Percentiles rank a stretch among this genome's conserved stretches.
Evolutionary conservation across 2,329 filamentous ascomycete species (phyloP).

Genomic region (Epichloe elymi): DNA sequence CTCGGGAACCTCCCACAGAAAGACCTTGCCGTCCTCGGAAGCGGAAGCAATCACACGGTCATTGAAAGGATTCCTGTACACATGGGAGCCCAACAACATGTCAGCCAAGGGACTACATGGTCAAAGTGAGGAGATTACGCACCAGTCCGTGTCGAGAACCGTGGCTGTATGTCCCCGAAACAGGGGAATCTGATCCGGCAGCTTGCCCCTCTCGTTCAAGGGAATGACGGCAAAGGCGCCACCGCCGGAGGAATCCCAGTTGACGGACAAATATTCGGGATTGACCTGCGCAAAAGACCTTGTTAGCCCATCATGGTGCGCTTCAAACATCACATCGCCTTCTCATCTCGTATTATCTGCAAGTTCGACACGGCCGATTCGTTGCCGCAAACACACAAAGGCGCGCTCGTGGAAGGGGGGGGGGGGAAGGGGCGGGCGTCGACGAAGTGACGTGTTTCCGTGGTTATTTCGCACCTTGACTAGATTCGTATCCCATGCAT

Average conservation of each 20-base stretch:
- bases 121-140: neutral
- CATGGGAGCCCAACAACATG: neutral
- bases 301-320: constrained; percentile 6
- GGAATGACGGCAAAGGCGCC: constrained; percentile 96
- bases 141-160: constrained; percentile 97
- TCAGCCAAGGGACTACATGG: neutral
- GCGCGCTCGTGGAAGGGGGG: too few species aligned
- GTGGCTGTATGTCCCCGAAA: constrained; percentile 94
- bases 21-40: constrained; percentile 94
- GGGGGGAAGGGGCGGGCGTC: too few species aligned
- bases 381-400: neutral
- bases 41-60: constrained; percentile 85
- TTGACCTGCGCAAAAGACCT: constrained; percentile 52
- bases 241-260: constrained; percentile 94
- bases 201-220: constrained; percentile 73
- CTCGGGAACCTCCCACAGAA: constrained; percentile 89
- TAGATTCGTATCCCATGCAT: constrained; percentile 98
- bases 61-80: constrained; percentile 79
- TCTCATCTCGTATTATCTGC: neutral
- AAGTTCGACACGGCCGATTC: neutral
- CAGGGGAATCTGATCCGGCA: constrained; percentile 86
- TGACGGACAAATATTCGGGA: constrained; percentile 89
- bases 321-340: neutral
- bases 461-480: constrained; percentile 60
- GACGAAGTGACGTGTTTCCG: neutral